Base-by-base conservation (phyloP, 2,329 filamentous ascomycete species). In the Ophiostoma sp. region DNA sequence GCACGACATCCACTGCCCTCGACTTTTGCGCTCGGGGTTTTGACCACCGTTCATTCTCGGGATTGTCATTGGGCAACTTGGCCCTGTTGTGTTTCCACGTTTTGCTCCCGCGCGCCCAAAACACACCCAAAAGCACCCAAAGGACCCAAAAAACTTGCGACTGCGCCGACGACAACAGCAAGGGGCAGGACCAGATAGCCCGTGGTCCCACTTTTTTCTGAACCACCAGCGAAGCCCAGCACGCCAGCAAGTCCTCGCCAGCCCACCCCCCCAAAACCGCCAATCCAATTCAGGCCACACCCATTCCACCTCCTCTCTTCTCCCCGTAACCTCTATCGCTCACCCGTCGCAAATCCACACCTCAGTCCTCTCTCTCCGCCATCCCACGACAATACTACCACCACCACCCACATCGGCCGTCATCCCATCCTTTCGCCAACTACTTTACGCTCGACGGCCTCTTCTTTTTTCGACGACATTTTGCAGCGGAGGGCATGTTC, bases 321-420 rank as follows among this genome's bases (percentile, higher is more conserved):
- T 31, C 28, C 57, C 52, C 69, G 52, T 71, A 33, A n/a, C n/a
- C 33, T 63, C 64, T 8, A 22, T 66, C 55, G 42, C 61, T 39
- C 71, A 69, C 71, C 71, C 71, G 63, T 72, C 70, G 70, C 70
- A 72, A 71, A 64, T 55, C 59, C 70, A 61, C 36, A 48, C 61
- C 39, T 55, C 31, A 9, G 5, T 12, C 11, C 22, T 57, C 45
- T 50, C 31, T 45, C 59, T 64, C 59, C 45, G 22, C 59, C 59
- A 25, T 52, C 52, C 17, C 59, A 31, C 39, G 36, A 19, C 36
- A 42, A 52, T 22, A 69, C 66, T 17, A 70, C 68, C 48, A 45
- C 68, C 15, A 42, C 55, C 52, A 70, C 71, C 55, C 31, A 39
- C 55, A 64, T 70, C 72, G 31, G 71, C 52, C 52, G 71, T 61